Evolutionary conservation across 805 yeast genomes (phyloP).

Genomic region (Saccharomycopsis fermentans): DNA sequence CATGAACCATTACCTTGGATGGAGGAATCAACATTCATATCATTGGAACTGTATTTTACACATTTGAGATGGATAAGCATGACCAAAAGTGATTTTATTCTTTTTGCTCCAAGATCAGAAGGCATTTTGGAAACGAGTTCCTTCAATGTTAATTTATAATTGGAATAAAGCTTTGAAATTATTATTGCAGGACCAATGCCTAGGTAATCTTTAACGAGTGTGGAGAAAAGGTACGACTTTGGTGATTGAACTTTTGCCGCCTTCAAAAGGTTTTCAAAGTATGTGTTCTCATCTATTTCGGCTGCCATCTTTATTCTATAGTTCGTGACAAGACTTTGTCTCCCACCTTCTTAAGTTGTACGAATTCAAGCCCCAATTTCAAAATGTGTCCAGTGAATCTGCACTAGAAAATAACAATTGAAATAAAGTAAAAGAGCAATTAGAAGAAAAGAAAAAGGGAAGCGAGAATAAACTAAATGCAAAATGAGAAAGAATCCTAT

Average conservation of each 20-base stretch:
- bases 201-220: conserved; percentile 10
- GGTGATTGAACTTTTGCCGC: conserved; percentile 12
- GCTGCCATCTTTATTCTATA: background rate
- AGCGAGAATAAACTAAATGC: too few species aligned
- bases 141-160: conserved; percentile 9
- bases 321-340: background rate
- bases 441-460: too few species aligned
- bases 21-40: conserved; percentile 15
- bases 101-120: conserved; percentile 24
- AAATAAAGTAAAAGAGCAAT: too few species aligned
- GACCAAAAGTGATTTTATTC: conserved; percentile 56
- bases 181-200: conserved; percentile 12
- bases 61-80: conserved; percentile 73
- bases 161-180: conserved; percentile 12
- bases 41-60: conserved; percentile 49
- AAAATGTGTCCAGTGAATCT: background rate
- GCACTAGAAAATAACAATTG: too few species aligned
- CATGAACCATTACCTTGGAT: conserved; percentile 22
- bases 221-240: conserved; percentile 10
- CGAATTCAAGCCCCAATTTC: background rate
- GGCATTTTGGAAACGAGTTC: conserved; percentile 6
- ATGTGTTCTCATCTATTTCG: background rate
- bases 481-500: too few species aligned
- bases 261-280: background rate
- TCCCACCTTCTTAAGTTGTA: background rate